phyloP scores from a whole-genome alignment of 139 green algal species.

The Micromonas commoda region DNA sequence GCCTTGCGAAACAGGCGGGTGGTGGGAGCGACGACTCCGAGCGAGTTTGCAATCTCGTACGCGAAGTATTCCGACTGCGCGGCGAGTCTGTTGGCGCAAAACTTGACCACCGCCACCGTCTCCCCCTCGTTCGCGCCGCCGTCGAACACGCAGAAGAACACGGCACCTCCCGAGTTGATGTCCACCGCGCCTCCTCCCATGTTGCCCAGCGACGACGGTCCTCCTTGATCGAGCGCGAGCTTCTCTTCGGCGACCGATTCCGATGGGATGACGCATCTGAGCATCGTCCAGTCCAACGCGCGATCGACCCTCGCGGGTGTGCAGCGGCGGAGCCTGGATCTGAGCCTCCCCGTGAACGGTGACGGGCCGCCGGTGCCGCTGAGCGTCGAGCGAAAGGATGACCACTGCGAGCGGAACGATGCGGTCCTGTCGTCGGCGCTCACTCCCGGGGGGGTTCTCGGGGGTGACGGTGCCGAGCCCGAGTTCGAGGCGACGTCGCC shows the following conservation, averaged over 20 bases:
- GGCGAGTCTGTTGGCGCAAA: background rate
- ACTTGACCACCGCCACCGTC: background rate
- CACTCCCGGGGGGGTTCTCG: too few species aligned
- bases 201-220: too few species aligned
- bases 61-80: background rate
- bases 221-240: too few species aligned
- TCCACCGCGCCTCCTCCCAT: background rate
- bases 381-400: too few species aligned
- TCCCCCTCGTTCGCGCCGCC: too few species aligned
- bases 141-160: background rate
- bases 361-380: background rate
- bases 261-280: background rate
- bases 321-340: background rate
- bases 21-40: background rate
- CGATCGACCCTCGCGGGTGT: background rate
- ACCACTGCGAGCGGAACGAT: too few species aligned
- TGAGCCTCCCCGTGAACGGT: background rate
- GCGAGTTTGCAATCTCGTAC: background rate
- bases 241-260: background rate
- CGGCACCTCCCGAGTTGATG: background rate
- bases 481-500: background rate
- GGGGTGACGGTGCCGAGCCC: too few species aligned
- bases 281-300: background rate
- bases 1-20: background rate
- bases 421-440: background rate